Percentiles rank a stretch among this genome's conserved stretches.
These are phyloP conservation scores for Cymodocea nodosa DNA, from an alignment of 116 monocot genomes.

Conservation along the genomic window DNA sequence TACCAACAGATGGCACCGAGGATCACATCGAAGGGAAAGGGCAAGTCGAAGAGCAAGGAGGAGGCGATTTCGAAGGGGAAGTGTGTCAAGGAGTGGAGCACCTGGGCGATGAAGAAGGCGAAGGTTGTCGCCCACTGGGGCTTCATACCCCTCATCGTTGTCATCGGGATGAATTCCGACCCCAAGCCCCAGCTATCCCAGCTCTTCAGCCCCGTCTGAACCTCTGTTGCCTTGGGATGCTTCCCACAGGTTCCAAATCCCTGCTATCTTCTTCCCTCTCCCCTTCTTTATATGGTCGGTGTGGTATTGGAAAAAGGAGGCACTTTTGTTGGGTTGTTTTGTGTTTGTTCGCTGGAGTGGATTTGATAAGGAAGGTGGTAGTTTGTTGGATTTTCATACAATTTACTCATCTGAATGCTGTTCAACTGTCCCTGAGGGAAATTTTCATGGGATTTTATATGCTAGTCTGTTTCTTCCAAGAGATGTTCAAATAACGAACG, in stretches of 20 bases:
- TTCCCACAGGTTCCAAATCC: no score
- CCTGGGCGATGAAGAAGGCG: slow-evolving; percentile 59
- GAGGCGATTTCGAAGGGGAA: neutral
- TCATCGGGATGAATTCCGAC: slow-evolving; percentile 76
- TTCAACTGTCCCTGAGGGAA: no score
- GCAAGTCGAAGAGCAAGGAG: neutral
- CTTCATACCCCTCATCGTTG: slow-evolving; percentile 52
- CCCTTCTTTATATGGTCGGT: neutral
- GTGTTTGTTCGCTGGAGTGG: no score
- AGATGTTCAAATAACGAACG: no score
- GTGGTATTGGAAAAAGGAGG: no score
- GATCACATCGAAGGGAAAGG: slow-evolving; percentile 6
- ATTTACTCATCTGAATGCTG: no score
- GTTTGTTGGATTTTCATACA: no score
- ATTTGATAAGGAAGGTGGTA: no score
- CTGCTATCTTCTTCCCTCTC: neutral
- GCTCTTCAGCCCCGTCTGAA: slow-evolving; percentile 56
- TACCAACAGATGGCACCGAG: slow-evolving; percentile 11
- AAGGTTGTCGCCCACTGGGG: slow-evolving; percentile 43
- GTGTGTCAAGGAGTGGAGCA: slow-evolving; percentile 33
- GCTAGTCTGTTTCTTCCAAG: no score
- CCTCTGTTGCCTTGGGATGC: neutral
- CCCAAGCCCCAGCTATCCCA: slow-evolving; percentile 55
- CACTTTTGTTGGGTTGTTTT: no score
- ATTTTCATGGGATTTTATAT: no score